phyloP scores from a whole-genome alignment of 192 early-diverging fungal genomes.

The Backusella luteola region DNA sequence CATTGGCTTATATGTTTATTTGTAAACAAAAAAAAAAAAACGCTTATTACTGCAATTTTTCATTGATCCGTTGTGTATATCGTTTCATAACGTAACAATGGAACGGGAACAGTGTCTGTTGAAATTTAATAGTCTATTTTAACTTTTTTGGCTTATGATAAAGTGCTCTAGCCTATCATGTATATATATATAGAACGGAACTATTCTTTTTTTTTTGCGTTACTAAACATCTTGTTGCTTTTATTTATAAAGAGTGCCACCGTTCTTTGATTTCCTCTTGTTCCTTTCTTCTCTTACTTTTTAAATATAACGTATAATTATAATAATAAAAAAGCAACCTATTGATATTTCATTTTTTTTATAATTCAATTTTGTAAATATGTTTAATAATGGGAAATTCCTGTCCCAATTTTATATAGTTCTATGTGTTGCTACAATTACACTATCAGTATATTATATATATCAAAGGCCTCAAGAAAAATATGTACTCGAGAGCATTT shows the following conservation, averaged over 20 bases:
- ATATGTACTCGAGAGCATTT: not conserved
- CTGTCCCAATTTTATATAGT: not conserved
- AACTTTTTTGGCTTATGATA: not conserved
- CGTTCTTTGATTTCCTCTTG: not conserved
- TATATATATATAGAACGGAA: not conserved
- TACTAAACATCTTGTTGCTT: not conserved
- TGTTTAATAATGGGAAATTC: not conserved
- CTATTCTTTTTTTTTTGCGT: not conserved
- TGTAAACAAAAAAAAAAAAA: not conserved
- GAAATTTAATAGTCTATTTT: not conserved
- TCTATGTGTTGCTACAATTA: not conserved
- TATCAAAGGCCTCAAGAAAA: not conserved
- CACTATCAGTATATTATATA: not conserved
- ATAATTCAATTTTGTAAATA: not conserved
- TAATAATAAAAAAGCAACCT: not conserved
- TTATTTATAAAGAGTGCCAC: not conserved
- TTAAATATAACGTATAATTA: not conserved
- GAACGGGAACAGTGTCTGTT: not conserved
- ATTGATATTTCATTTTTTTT: not conserved
- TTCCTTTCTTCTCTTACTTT: not conserved
- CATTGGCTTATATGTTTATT: not conserved
- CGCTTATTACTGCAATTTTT: too few species aligned
- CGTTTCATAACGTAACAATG: not conserved
- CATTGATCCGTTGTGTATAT: not conserved
- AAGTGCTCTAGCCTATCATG: not conserved